These are phyloP conservation scores for Cercospora beticola DNA, from an alignment of 2,329 filamentous ascomycete species.

Conservation along the genomic window DNA sequence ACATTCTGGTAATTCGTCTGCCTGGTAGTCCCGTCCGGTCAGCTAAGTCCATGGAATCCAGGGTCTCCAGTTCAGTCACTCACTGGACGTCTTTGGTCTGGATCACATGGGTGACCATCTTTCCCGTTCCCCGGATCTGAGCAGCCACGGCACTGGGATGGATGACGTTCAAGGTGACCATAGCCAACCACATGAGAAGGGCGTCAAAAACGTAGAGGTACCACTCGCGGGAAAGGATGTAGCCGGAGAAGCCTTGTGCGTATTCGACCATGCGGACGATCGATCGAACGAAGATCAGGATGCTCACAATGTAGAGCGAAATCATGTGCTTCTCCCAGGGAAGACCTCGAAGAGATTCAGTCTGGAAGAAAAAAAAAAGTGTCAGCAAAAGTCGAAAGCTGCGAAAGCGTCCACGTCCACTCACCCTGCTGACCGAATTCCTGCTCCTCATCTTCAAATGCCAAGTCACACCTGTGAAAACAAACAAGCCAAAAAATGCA, in stretches of 20 bases:
- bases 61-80: neutral
- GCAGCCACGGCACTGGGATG: slow-evolving; percentile 22
- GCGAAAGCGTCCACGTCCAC: neutral
- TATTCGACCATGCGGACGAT: slow-evolving; percentile 54
- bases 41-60: neutral
- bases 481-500: slow-evolving; percentile 53
- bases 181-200: slow-evolving; percentile 19
- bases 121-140: slow-evolving; percentile 18
- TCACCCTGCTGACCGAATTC: slow-evolving; percentile 18
- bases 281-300: slow-evolving; percentile 51
- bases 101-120: slow-evolving; percentile 16
- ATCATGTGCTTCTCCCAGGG: slow-evolving; percentile 43
- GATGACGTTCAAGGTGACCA: slow-evolving; percentile 19
- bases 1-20: neutral
- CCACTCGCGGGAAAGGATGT: slow-evolving; percentile 41
- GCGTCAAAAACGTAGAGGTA: slow-evolving; percentile 30
- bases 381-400: neutral
- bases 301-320: slow-evolving; percentile 46
- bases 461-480: slow-evolving; percentile 36
- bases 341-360: neutral
- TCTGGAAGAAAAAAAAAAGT: neutral
- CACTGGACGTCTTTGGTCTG: slow-evolving; percentile 15
- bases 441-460: slow-evolving; percentile 29
- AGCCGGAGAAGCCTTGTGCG: slow-evolving; percentile 46
- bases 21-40: neutral